phyloP scores from a whole-genome alignment of 1,284 basidiomycete genomes.

The Boletus mariae region DNA sequence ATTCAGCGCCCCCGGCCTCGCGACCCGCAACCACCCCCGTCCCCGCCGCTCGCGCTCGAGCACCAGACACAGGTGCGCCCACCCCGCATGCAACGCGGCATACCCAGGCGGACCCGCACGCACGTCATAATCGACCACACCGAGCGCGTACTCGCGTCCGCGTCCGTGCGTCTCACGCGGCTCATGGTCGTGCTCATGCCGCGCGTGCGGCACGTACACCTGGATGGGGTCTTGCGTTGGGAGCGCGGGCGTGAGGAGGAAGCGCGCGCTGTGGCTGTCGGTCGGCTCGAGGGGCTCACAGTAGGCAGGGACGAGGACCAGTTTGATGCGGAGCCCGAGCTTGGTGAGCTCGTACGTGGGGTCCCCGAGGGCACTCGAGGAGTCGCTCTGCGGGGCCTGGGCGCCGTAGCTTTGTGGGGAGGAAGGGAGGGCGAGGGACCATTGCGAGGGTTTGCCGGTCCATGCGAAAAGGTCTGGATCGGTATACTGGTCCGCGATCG shows the following conservation, averaged over 20 bases:
- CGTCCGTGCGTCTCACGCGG: conserved; percentile 10
- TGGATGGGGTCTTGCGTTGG: conserved; percentile 24
- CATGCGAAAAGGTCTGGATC: conserved; percentile 27
- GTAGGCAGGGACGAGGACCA: conserved; percentile 23
- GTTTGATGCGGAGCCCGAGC: conserved; percentile 17
- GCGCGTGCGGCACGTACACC: conserved; percentile 11
- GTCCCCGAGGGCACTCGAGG: conserved; percentile 18
- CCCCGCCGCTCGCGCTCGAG: conserved; percentile 24
- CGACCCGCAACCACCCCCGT: conserved; percentile 22
- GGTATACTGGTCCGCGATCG: conserved; percentile 18
- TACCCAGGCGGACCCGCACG: conserved; percentile 24
- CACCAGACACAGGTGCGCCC: conserved; percentile 25
- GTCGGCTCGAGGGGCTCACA: conserved; percentile 20
- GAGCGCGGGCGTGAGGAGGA: conserved; percentile 19
- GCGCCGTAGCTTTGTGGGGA: conserved; percentile 19
- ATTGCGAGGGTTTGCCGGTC: conserved; percentile 22
- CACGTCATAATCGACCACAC: conserved; percentile 24
- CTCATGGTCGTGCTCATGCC: conserved; percentile 8
- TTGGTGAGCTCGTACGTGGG: conserved; percentile 25
- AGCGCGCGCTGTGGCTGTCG: conserved; percentile 10
- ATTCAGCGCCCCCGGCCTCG: conserved; percentile 19
- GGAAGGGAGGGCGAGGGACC: conserved; percentile 25
- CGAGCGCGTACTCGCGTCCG: conserved; percentile 19
- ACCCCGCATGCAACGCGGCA: conserved; percentile 20
- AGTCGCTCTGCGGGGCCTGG: conserved; percentile 10